Conservation (phyloP, 179 eudicot genomes). For the Sideroxylon spinosum region DNA sequence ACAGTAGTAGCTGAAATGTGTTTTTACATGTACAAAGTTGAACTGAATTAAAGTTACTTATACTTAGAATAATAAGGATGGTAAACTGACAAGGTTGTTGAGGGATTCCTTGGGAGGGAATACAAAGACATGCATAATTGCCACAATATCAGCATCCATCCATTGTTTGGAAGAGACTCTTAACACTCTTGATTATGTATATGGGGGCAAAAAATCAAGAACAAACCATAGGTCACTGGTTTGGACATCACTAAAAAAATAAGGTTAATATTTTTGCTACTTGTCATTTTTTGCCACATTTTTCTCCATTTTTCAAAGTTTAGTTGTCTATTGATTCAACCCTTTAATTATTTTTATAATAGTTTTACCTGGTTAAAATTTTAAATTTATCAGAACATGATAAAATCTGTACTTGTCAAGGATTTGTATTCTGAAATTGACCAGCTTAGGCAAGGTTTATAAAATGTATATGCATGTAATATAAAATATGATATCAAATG, state of each 20-base stretch:
- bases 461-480: not conserved
- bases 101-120: slow-evolving; percentile 98
- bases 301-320: not conserved
- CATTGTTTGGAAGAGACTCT: slow-evolving; percentile 92
- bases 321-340: not conserved
- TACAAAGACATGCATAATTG: slow-evolving; percentile 96
- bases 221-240: slow-evolving; percentile 87
- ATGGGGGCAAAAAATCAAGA: slow-evolving; percentile 95
- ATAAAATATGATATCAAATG: not conserved
- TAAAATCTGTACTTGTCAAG: slow-evolving; percentile 84
- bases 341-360: not conserved
- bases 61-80: slow-evolving; percentile 55
- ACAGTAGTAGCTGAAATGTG: not conserved
- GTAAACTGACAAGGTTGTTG: slow-evolving; percentile 88
- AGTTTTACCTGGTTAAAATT: slow-evolving; percentile 18
- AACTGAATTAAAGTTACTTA: not conserved
- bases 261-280: not conserved
- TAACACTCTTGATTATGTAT: slow-evolving; percentile 89
- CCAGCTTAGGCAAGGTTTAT: slow-evolving; percentile 83
- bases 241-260: slow-evolving; percentile 4
- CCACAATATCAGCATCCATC: slow-evolving; percentile 87
- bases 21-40: not conserved
- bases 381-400: slow-evolving; percentile 92
- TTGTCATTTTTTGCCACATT: not conserved
- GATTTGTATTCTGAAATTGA: slow-evolving; percentile 88